A percentile compares a stretch with the other conserved stretches of the same genome.
Conservation (phyloP, 139 green algal genomes). For the Medakamo hakoo region DNA sequence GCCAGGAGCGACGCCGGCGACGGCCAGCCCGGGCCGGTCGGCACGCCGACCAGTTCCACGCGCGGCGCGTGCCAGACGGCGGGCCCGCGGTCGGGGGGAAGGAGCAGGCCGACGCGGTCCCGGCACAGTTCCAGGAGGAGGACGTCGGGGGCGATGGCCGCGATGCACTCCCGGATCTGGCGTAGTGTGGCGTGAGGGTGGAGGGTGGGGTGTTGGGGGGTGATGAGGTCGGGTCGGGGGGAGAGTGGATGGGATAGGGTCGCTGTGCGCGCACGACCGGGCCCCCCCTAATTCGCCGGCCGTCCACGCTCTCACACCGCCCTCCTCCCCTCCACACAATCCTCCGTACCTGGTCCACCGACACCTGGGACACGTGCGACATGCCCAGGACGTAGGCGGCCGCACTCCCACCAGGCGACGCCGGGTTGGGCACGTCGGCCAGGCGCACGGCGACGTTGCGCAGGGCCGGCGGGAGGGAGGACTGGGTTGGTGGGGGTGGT, state of each 20-base stretch:
- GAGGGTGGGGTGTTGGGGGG: no score
- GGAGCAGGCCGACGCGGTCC: slow-evolving; percentile 50
- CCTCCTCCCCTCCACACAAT: background rate
- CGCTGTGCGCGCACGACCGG: no score
- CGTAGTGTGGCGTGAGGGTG: background rate
- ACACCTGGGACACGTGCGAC: slow-evolving; percentile 52
- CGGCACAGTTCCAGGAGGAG: slow-evolving; percentile 72
- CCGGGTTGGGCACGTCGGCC: background rate
- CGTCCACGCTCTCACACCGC: background rate
- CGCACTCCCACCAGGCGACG: no score
- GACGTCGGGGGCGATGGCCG: slow-evolving; percentile 18
- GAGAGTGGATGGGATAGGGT: background rate
- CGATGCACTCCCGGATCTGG: slow-evolving; percentile 13
- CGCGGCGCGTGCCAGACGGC: slow-evolving; percentile 36
- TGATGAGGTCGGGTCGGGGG: background rate
- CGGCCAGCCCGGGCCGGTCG: slow-evolving; percentile 26
- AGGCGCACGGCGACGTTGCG: no score
- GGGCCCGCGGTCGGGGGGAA: slow-evolving; percentile 15
- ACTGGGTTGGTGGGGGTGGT: no score
- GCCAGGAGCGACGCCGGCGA: slow-evolving; percentile 21
- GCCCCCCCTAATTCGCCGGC: no score
- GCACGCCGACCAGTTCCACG: slow-evolving; percentile 1
- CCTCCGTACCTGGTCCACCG: slow-evolving; percentile 28
- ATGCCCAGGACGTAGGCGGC: slow-evolving; percentile 59
- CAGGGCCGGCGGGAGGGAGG: no score